Evolutionary conservation across 2,329 filamentous ascomycete species (phyloP), one percentile per base, ranked within the genome.

Genomic region (Phyllosticta citriasiana): DNA sequence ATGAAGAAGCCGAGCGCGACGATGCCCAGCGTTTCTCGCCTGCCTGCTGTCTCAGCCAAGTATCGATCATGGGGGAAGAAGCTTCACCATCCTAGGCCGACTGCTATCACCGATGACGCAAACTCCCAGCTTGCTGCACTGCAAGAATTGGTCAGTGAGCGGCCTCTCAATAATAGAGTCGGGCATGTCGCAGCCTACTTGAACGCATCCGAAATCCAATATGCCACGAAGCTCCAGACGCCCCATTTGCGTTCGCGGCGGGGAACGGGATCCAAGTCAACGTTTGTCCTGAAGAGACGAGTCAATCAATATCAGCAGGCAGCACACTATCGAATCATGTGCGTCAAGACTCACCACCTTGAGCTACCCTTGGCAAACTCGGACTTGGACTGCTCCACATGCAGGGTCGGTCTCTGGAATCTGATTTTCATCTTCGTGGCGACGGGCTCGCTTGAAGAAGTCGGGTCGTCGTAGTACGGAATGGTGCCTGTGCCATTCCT

Each of bases 101-200:
- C 68, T 24, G 73, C 70, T 24, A 76, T 73, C 61, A 76, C 73
- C 22, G 68, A 67, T 2, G 71, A 68, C 10, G 72, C 73, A 56
- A 75, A 81, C 65, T 83, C 78, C 81, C 81, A 83, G 50, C 79
- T 82, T n/a, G 78, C 76, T 8, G 76, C 75, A 62, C 72, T 74
- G 61, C 19, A 12, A 59, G 35, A 19, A 55, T 67, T 54, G 67
- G 62, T 57, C 33, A 57, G 53, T 54, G 19, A 25, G 12, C 22
- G 3, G 10, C 10, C 2, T 19, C 47, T 22, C 12, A 16, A 22
- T 10, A 24, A 9, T 16, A 35, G 7, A n/a, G 22, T 16, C 14
- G 47, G 7, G 1, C 10, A 14, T 22, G 6, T 22, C 26, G 22
- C n/a, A 57, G 24, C 58, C 53, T 27, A 74, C 76, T 80, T 80